These are phyloP conservation scores for Termitomyces sp. DNA, from an alignment of 768 basidiomycete genomes.

Conservation along the genomic window DNA sequence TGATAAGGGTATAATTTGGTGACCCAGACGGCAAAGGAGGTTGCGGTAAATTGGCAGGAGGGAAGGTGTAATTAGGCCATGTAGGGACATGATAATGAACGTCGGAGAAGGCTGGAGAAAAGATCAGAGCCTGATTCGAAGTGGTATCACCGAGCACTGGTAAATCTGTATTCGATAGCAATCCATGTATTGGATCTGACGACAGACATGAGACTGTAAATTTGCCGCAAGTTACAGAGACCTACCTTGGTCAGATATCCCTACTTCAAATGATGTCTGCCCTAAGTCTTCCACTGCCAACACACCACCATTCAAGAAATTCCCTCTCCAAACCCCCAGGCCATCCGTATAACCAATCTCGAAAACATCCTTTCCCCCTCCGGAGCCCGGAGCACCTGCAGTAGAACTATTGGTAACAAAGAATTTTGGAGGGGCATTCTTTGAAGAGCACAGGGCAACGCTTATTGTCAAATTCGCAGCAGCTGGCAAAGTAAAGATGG, in stretches of 20 bases:
- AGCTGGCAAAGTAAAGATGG: constrained; percentile 36
- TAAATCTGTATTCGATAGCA: constrained; percentile 23
- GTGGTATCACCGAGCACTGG: constrained; percentile 75
- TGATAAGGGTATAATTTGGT: constrained; percentile 50
- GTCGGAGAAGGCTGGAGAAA: constrained; percentile 52
- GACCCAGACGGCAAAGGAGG: constrained; percentile 35
- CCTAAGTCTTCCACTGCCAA: constrained; percentile 40
- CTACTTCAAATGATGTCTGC: constrained; percentile 51
- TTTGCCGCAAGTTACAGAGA: background rate
- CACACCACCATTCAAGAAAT: constrained; percentile 41
- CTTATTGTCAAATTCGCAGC: constrained; percentile 37
- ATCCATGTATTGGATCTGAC: constrained; percentile 45
- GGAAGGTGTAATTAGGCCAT: constrained; percentile 77
- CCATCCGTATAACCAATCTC: constrained; percentile 48
- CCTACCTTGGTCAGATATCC: constrained; percentile 43
- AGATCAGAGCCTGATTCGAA: constrained; percentile 64
- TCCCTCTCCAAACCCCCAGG: constrained; percentile 46
- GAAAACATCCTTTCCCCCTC: constrained; percentile 33
- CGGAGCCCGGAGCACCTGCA: constrained; percentile 28
- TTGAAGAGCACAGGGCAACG: constrained; percentile 41
- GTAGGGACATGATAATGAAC: constrained; percentile 27
- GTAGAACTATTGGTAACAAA: constrained; percentile 51
- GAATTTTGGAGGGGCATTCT: constrained; percentile 40
- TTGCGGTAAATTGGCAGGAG: constrained; percentile 45
- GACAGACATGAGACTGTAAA: background rate